phyloP scores from a whole-genome alignment of 2,329 filamentous ascomycete genomes.

The Clarireedia hainanense region DNA sequence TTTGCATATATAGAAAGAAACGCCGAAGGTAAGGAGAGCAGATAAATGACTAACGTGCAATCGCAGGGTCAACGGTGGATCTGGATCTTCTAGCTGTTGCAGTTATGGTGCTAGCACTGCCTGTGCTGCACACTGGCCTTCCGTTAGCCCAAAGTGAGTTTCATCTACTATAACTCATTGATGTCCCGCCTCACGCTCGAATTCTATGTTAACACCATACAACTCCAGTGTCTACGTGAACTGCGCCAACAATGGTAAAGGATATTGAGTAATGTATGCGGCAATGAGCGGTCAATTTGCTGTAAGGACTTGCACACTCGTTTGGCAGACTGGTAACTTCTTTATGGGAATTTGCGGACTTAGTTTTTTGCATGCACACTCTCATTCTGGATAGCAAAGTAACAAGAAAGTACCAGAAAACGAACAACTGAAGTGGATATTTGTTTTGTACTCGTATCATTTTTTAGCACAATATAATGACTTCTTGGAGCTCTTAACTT shows the following conservation, averaged over 20 bases:
- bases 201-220: no score
- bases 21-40: neutral
- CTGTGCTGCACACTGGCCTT: conserved; percentile 5
- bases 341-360: neutral
- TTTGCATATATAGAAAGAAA: neutral
- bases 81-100: conserved; percentile 5
- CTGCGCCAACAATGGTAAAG: conserved; percentile 3
- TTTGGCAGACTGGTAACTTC: neutral
- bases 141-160: conserved; percentile 4
- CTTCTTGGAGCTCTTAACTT: no score
- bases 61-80: conserved; percentile 5
- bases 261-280: neutral
- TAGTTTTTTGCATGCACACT: neutral
- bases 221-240: conserved; percentile 4
- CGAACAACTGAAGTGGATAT: no score
- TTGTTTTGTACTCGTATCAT: no score
- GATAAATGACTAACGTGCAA: neutral
- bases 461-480: no score
- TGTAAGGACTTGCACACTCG: neutral
- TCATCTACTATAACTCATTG: neutral
- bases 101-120: neutral
- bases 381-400: neutral
- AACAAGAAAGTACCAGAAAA: no score
- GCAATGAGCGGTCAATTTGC: neutral
- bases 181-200: neutral